Percentiles rank a stretch among this genome's conserved stretches.
Conservation (phyloP, 352 stramenopile species). For the Phytophthora ohioensis region DNA sequence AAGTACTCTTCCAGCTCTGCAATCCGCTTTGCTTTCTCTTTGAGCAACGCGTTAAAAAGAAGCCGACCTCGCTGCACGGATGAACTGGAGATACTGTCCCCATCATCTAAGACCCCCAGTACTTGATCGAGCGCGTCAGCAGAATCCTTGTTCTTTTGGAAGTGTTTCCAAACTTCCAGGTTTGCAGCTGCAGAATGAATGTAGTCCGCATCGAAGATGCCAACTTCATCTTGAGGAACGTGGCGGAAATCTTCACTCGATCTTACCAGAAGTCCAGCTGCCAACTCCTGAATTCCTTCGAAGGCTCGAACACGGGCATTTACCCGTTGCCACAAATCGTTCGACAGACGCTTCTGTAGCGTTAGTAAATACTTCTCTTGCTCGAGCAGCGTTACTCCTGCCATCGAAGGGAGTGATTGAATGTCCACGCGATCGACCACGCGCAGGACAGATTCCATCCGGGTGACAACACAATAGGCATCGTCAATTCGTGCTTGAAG, state of each 20-base stretch:
- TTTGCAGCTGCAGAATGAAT: slow-evolving; percentile 16
- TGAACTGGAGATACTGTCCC: slow-evolving; percentile 30
- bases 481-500: slow-evolving; percentile 55
- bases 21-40: slow-evolving; percentile 71
- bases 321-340: slow-evolving; percentile 57
- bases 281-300: slow-evolving; percentile 49
- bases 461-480: slow-evolving; percentile 48
- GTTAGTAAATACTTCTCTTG: slow-evolving; percentile 61
- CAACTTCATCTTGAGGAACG: slow-evolving; percentile 41
- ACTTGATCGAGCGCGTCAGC: slow-evolving; percentile 17
- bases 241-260: slow-evolving; percentile 55
- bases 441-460: slow-evolving; percentile 55
- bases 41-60: slow-evolving; percentile 57
- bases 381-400: slow-evolving; percentile 58
- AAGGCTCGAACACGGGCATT: slow-evolving; percentile 44
- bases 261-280: slow-evolving; percentile 49
- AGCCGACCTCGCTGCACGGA: slow-evolving; percentile 48
- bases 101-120: slow-evolving; percentile 29
- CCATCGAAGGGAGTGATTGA: slow-evolving; percentile 36
- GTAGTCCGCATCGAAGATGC: slow-evolving; percentile 22
- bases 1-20: slow-evolving; percentile 59
- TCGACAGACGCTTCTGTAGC: slow-evolving; percentile 39
- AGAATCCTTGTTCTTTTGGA: slow-evolving; percentile 36
- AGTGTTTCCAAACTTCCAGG: slow-evolving; percentile 37
- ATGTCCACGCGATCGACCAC: slow-evolving; percentile 52